phyloP scores from a whole-genome alignment of 148 eudicot species.

The Dysphania ambrosioides region DNA sequence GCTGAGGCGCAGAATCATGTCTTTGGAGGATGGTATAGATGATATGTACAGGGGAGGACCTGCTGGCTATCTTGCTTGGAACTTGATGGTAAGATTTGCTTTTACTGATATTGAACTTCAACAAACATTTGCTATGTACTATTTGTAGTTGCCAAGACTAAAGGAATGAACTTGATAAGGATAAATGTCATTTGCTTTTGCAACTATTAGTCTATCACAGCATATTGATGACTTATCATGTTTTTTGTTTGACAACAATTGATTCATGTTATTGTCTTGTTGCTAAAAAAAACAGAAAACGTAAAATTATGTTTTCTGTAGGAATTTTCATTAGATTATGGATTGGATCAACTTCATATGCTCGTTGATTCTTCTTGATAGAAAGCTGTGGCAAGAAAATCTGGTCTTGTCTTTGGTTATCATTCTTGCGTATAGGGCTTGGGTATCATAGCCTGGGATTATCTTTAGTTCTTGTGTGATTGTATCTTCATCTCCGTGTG shows the following conservation, averaged over 20 bases:
- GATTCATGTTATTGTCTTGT: neutral
- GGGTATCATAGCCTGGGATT: neutral
- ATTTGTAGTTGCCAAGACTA: neutral
- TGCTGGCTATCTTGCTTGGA: slow-evolving; percentile 94
- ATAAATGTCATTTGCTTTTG: neutral
- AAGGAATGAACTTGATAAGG: neutral
- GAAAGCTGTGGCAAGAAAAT: neutral
- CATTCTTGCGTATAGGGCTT: neutral
- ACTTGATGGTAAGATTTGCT: slow-evolving; percentile 68
- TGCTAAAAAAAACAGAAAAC: neutral
- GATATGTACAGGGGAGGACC: slow-evolving; percentile 68
- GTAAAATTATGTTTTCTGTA: neutral
- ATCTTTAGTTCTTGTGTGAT: neutral
- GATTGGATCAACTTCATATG: neutral
- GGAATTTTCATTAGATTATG: neutral
- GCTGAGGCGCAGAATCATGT: slow-evolving; percentile 50
- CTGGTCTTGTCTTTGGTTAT: neutral
- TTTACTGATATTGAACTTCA: neutral
- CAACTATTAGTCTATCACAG: neutral
- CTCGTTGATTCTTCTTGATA: neutral
- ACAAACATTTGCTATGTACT: neutral
- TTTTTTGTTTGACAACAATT: too few relatives aligned
- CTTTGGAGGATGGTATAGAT: slow-evolving; percentile 35
- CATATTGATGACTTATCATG: neutral
- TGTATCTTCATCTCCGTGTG: neutral